Evolutionary conservation across 768 basidiomycete genomes (phyloP), one percentile per base, ranked within the genome.

Genomic region (Amyloporia xantha): DNA sequence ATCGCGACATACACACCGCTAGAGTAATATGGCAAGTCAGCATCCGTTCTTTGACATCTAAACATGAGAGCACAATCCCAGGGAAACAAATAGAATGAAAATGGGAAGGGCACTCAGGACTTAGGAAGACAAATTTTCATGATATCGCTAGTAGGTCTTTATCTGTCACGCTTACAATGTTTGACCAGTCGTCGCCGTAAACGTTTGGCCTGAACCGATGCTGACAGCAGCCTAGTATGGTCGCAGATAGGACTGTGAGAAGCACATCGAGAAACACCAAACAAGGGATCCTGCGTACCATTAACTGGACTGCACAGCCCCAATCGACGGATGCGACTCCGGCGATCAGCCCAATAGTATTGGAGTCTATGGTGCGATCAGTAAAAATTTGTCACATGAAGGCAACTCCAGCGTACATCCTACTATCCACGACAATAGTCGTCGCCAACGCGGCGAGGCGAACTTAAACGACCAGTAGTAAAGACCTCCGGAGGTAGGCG

Each of bases 381-480:
- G 30, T 33, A 7, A 33, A 33, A 7, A 33, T 33, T 33, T 33
- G 30, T 17, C 21, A 23, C 10, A 9, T 7, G 9, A n/a, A 6
- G 38, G 24, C 4, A 25, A 15, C 20, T 0, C 4, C 1, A 9
- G 57, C 68, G 45, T 27, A 70, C 66, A 71, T 25, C 68, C 71
- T 4, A 69, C 68, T 12, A 71, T 54, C 71, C 70, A 72, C 3
- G 67, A 58, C 4, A 71, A 60, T n/a, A 71, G 54, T 40, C 65
- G 59, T 39, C 66, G 58, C 54, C 65, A 71, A 30, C 58, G 43
- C 3, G 62, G 61, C 0, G 64, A 59, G 1, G 59, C 56, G 48
- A 62, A 67, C 15, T 51, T 55, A 54, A 59, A 59, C 2, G 69
- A 69, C 69, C 69, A 71, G 54, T 61, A 69, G 51, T 69, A 71